phyloP scores from a whole-genome alignment of 2,329 filamentous ascomycete genomes.

The Claviceps purpurea region DNA sequence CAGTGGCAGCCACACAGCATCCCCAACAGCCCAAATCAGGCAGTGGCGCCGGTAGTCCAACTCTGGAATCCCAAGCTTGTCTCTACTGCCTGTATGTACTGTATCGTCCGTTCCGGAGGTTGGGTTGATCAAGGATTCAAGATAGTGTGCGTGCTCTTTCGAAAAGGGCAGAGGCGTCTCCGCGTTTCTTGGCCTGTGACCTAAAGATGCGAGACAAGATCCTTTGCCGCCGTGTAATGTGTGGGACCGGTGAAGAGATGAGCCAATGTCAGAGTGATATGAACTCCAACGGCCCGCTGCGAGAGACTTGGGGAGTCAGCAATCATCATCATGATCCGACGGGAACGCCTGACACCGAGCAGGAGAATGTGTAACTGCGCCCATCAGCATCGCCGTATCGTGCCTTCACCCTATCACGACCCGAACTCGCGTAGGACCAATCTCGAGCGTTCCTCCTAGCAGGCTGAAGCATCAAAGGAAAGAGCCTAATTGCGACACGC shows the following conservation, averaged over 20 bases:
- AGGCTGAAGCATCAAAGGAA: neutral
- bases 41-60: neutral
- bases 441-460: neutral
- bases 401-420: neutral
- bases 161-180: neutral
- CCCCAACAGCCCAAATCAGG: neutral
- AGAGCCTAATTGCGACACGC: neutral
- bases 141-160: neutral
- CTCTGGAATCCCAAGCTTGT: neutral
- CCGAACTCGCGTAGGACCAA: neutral
- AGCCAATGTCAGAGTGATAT: conserved; percentile 6
- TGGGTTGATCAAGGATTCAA: neutral
- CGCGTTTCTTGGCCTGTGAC: conserved; percentile 4
- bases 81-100: neutral
- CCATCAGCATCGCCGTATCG: neutral
- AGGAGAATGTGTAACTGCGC: neutral
- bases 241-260: conserved; percentile 13
- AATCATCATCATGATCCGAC: neutral
- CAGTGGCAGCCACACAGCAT: neutral
- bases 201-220: conserved; percentile 4
- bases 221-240: conserved; percentile 1
- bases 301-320: neutral
- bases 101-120: neutral
- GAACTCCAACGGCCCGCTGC: neutral
- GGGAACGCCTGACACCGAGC: neutral